These are phyloP conservation scores for Colletotrichum salicis DNA, from an alignment of 2,329 filamentous ascomycete genomes.

Conservation along the genomic window DNA sequence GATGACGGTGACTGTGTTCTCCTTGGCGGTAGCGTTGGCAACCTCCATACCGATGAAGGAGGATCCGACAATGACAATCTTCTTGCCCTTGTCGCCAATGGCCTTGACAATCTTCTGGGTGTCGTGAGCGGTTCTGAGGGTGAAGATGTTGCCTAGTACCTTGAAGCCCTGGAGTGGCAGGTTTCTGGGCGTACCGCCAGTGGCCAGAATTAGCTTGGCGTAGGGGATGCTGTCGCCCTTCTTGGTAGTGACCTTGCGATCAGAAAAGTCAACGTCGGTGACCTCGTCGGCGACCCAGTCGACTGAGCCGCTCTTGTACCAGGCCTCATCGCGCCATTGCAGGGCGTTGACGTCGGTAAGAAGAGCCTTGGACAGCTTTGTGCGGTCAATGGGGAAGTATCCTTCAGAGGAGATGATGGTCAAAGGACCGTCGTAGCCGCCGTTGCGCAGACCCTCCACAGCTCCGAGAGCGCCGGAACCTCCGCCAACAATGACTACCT, in stretches of 20 bases:
- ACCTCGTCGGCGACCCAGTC: constrained; percentile 73
- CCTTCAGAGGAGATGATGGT: constrained; percentile 88
- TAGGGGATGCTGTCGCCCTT: constrained; percentile 78
- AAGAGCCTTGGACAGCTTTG: constrained; percentile 94
- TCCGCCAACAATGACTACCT: constrained; percentile 87
- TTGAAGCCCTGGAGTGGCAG: constrained; percentile 89
- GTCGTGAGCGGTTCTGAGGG: constrained; percentile 81
- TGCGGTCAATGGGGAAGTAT: constrained; percentile 88
- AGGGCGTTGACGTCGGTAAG: constrained; percentile 84
- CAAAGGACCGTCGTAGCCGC: constrained; percentile 82
- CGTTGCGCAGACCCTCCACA: constrained; percentile 83
- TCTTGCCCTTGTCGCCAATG: constrained; percentile 86
- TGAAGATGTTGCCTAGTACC: constrained; percentile 86
- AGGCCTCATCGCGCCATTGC: constrained; percentile 79
- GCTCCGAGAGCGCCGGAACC: constrained; percentile 86
- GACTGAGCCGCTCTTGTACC: constrained; percentile 74
- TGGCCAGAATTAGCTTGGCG: constrained; percentile 89
- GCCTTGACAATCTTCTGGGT: constrained; percentile 80
- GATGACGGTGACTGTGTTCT: constrained; percentile 86
- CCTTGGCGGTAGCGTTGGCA: constrained; percentile 82
- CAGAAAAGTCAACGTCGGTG: constrained; percentile 78
- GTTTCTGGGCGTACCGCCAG: constrained; percentile 80
- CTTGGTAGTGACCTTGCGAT: constrained; percentile 79
- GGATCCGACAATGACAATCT: constrained; percentile 89
- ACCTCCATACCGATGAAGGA: constrained; percentile 99